Evolutionary conservation across 139 green algal genomes (phyloP).

Genomic region (Closterium sp.): DNA sequence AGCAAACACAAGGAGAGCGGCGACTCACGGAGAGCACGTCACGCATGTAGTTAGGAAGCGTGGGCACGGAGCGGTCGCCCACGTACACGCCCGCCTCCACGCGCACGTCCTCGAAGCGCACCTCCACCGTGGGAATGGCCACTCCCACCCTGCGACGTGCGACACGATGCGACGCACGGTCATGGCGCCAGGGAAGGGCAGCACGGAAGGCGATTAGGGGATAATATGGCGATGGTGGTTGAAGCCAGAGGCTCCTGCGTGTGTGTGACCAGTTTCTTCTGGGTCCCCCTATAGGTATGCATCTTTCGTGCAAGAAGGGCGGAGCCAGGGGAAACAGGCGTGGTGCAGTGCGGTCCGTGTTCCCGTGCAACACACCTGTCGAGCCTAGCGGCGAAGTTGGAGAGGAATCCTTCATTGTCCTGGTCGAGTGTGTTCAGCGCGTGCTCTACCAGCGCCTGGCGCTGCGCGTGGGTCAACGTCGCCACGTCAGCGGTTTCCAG

Average conservation of each 20-base stretch:
- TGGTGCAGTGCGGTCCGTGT: too few relatives aligned
- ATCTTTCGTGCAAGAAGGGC: too few relatives aligned
- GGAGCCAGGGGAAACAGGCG: too few relatives aligned
- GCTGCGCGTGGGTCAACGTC: neutral
- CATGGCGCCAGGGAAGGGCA: too few relatives aligned
- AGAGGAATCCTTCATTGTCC: neutral
- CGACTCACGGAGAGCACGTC: constrained; percentile 28
- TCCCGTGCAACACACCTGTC: neutral
- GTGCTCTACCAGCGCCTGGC: neutral
- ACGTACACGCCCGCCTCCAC: constrained; percentile 48
- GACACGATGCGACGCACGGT: too few relatives aligned
- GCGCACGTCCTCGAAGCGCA: constrained; percentile 50
- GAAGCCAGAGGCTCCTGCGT: too few relatives aligned
- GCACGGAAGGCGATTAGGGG: too few relatives aligned
- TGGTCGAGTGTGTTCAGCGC: neutral
- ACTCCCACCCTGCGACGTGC: constrained; percentile 55
- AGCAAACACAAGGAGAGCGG: neutral
- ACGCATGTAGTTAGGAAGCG: constrained; percentile 54
- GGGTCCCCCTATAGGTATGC: too few relatives aligned
- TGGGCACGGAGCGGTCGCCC: constrained; percentile 49
- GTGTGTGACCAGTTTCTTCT: neutral
- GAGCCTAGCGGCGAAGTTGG: neutral
- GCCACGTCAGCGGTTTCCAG: neutral
- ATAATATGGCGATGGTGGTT: too few relatives aligned
- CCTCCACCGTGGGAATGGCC: constrained; percentile 50